Evolutionary conservation across 768 basidiomycete species (phyloP), one percentile per base, ranked within the genome.

Genomic region (Phanerodontia chrysosporium): DNA sequence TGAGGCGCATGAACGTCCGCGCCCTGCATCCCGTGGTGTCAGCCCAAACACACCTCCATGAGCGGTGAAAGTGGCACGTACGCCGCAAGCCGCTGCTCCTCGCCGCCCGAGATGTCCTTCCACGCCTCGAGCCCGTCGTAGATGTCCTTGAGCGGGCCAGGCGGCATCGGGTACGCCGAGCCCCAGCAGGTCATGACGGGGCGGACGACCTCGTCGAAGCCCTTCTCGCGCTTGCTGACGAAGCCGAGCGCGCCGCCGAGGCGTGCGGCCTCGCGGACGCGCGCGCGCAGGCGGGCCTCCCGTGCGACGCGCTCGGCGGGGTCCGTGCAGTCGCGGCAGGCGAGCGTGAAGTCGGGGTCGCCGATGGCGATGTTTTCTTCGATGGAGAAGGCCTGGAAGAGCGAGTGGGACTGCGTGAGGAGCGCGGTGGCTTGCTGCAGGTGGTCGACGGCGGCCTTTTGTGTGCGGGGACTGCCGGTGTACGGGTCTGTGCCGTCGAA

Each of bases 1-100:
- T 64, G 25, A 78, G 64, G 1, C 77, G 72, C 73, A 76, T 75
- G 65, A 78, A 78, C 2, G 74, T n/a, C 25, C 76, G 73, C 0
- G 76, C 71, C 35, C 53, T 60, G 27, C 3, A 7, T 5, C 21
- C 16, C 18, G 27, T 8, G 28, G 29, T 29, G 29, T 28, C 14
- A 10, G 12, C 7, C 9, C 27, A 5, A 24, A 14, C 7, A 24
- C 12, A 21, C 7, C 12, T 9, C 28, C 5, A n/a, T 12, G 3
- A 6, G 27, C 7, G n/a, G 14, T 5, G 10, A 14, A 18, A 53
- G 9, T 10, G 49, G 24, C 18, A 55, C 54, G 35, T 29, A 60
- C 59, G 60, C 60, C 3, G 48, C 54, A 3, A 62, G 53, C 18
- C 69, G 62, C 45, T 71, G 69, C 55, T 56, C 58, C 45, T 71